These are phyloP conservation scores for Cantharellus cinnabarinus DNA, from an alignment of 768 basidiomycete genomes.

Conservation along the genomic window DNA sequence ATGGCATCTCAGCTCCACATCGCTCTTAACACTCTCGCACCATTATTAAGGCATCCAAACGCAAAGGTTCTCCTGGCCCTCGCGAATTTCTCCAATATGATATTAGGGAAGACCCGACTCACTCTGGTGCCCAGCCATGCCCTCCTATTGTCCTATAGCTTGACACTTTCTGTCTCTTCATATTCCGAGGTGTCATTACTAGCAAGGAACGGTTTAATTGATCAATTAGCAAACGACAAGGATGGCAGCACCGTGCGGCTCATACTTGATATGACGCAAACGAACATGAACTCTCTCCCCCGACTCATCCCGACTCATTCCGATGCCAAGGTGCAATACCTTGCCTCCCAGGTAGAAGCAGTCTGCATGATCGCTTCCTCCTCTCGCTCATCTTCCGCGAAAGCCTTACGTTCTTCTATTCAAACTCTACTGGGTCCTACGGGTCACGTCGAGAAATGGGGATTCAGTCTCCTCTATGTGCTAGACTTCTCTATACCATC, in stretches of 20 bases:
- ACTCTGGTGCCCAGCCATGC: conserved; percentile 50
- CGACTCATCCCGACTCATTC: conserved; percentile 46
- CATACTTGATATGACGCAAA: conserved; percentile 39
- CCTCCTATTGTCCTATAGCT: conserved; percentile 47
- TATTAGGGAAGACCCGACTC: conserved; percentile 35
- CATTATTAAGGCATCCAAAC: conserved; percentile 52
- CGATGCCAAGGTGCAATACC: conserved; percentile 54
- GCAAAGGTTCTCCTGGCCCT: conserved; percentile 42
- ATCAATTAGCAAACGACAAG: conserved; percentile 20
- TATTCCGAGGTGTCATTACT: conserved; percentile 31
- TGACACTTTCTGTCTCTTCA: conserved; percentile 45
- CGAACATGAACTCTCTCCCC: conserved; percentile 51
- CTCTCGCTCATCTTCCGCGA: conserved; percentile 14
- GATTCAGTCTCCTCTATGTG: conserved; percentile 66
- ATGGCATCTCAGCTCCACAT: conserved; percentile 70
- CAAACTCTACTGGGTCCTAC: conserved; percentile 54
- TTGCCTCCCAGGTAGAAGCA: conserved; percentile 45
- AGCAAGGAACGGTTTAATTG: conserved; percentile 28
- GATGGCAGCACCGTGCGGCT: conserved; percentile 31
- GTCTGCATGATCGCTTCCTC: conserved; percentile 33
- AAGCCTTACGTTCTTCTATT: conserved; percentile 24
- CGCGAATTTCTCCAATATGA: conserved; percentile 28
- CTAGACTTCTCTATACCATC: conserved; percentile 48
- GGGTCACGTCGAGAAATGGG: conserved; percentile 83
- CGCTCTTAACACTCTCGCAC: conserved; percentile 55